Evolutionary conservation across 352 stramenopile genomes (phyloP).

Genomic region (Globisporangium nunn): DNA sequence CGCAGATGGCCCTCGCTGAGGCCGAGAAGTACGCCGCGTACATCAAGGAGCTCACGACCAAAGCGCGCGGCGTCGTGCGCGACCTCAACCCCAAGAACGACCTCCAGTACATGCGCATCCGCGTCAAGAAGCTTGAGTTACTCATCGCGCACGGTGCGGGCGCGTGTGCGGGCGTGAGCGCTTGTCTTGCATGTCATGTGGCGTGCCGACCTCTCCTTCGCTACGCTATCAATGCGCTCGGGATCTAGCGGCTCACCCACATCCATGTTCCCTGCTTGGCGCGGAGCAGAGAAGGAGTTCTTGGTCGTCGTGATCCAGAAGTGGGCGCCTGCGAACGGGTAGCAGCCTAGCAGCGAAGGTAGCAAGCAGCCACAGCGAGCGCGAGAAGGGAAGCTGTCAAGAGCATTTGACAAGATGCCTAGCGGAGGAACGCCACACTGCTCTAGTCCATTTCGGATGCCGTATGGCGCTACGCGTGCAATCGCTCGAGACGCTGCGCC

Average conservation of each 20-base stretch:
- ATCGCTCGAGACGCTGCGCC: slow-evolving; percentile 27
- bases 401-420: background rate
- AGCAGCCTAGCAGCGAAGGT: background rate
- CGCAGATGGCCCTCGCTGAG: slow-evolving; percentile 85
- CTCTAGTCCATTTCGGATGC: no score
- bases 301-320: slow-evolving; percentile 93
- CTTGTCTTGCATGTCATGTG: no score
- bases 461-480: background rate
- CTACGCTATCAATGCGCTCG: background rate
- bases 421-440: no score
- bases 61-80: slow-evolving; percentile 87
- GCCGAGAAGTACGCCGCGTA: slow-evolving; percentile 89
- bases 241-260: background rate
- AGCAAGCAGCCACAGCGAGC: background rate
- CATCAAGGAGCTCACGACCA: slow-evolving; percentile 89
- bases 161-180: background rate
- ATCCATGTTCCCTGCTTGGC: background rate
- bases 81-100: slow-evolving; percentile 95
- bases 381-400: background rate
- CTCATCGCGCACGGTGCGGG: slow-evolving; percentile 86
- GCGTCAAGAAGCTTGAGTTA: slow-evolving; percentile 90
- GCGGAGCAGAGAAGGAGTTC: slow-evolving; percentile 83
- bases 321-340: slow-evolving; percentile 62
- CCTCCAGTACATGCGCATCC: slow-evolving; percentile 91
- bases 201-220: no score